Base-by-base conservation (phyloP, 108 stramenopile genomes). In the Parmales sp. region DNA sequence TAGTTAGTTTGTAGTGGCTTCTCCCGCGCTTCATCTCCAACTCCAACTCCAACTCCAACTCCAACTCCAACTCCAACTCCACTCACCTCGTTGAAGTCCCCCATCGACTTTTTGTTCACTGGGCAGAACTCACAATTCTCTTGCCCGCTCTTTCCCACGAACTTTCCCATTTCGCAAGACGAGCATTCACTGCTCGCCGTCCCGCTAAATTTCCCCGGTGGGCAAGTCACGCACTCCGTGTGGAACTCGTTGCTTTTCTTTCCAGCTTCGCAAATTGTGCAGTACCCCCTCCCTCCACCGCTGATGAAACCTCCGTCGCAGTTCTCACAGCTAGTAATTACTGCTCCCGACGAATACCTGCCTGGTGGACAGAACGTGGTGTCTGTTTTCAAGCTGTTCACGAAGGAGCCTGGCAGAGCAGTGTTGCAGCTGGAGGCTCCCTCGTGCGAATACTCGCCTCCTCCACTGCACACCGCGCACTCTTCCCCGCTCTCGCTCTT, bases 391-490 rank as follows among this genome's bases (percentile, higher is more conserved):
- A 31, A 18, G 28, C 29, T 16, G 29, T 60, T 26, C 16, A 20
- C 16, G 20, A 34, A 60, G 25, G 54, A 34, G 11, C 54, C 54
- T 31, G 54, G 46, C 46, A 48, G 2, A 23, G 2, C 22, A 23
- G 54, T 60, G 13, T 26, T 60, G 54, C 54, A 60, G 13, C 29
- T 13, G 2, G 54, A 31, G 20, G 54, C 54, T 31, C 54, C 13
- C 13, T 26, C 54, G 26, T 60, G 31, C 29, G 54, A 60, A 31
- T 60, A 60, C 20, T 60, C 54, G 54, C 54, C 54, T 31, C 36
- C 54, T 26, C 23, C 20, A 31, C 13, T 60, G 20, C 54, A 60
- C 25, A 13, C 25, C 28, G 18, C 54, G 54, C 54, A 60, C 11
- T n/a, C n/a, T n/a, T n/a, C n/a, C n/a, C n/a, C n/a, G n/a, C n/a